Conservation (phyloP, 257 asterid species). For the Catharanthus roseus region DNA sequence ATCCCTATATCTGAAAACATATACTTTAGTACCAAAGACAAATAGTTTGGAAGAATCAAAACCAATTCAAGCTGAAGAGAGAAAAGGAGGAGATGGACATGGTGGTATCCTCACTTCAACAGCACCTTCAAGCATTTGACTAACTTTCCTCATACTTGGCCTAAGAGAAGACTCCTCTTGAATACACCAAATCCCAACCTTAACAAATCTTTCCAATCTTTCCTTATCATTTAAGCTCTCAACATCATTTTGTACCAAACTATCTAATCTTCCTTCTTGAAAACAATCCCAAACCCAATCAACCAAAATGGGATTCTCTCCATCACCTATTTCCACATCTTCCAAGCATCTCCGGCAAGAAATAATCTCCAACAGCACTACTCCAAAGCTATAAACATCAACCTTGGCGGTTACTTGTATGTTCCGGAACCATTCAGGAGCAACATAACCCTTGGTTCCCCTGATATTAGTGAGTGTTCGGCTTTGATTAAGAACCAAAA, state of each 20-base stretch:
- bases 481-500: conserved; percentile 28
- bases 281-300: conserved; percentile 15
- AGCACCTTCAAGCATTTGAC: conserved; percentile 14
- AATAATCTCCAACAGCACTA: conserved; percentile 15
- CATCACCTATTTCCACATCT: conserved; percentile 7
- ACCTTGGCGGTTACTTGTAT: conserved; percentile 8
- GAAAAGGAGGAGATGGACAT: conserved; percentile 1
- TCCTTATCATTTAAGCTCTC: conserved; percentile 1
- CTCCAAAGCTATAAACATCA: conserved; percentile 17
- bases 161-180: conserved; percentile 13
- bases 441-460: conserved; percentile 35
- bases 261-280: conserved; percentile 1
- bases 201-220: conserved; percentile 9
- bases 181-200: conserved; percentile 18
- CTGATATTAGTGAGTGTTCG: conserved; percentile 25
- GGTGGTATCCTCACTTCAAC: conserved; percentile 11
- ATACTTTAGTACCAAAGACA: too few relatives aligned
- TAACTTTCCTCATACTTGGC: conserved; percentile 12
- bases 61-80: neutral
- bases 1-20: too few relatives aligned
- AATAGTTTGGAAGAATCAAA: too few relatives aligned
- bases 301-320: neutral
- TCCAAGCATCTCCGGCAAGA: conserved; percentile 9
- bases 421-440: conserved; percentile 16
- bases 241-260: conserved; percentile 5